These are phyloP conservation scores for Picea mariana DNA, from an alignment of 83 land plant species.

Conservation along the genomic window DNA sequence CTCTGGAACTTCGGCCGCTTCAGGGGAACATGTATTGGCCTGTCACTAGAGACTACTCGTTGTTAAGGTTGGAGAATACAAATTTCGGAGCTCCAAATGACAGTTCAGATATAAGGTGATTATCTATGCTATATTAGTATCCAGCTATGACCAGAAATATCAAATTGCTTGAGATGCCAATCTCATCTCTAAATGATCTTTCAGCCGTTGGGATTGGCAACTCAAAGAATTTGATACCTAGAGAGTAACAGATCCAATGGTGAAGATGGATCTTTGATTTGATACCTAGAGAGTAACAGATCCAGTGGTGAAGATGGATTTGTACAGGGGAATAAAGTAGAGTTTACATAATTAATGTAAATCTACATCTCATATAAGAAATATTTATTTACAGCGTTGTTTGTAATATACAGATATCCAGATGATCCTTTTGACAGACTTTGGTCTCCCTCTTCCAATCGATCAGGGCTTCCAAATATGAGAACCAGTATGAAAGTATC, in stretches of 20 bases:
- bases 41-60: background rate
- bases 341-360: no score
- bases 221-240: background rate
- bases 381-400: no score
- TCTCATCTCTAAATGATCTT: background rate
- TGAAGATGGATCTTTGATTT: background rate
- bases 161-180: background rate
- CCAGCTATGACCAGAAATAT: background rate
- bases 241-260: background rate
- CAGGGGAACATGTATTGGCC: background rate
- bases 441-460: background rate
- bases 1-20: background rate
- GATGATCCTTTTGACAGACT: conserved; percentile 7
- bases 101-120: background rate
- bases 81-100: background rate
- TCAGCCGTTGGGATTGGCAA: background rate
- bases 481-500: background rate
- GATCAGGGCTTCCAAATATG: background rate
- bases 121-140: background rate
- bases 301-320: background rate
- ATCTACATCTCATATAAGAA: background rate
- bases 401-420: conserved; percentile 10
- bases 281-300: background rate
- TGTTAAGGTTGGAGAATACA: background rate
- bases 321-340: no score